Evolutionary conservation across 148 eudicot species (phyloP).

Genomic region (Chenopodium album): DNA sequence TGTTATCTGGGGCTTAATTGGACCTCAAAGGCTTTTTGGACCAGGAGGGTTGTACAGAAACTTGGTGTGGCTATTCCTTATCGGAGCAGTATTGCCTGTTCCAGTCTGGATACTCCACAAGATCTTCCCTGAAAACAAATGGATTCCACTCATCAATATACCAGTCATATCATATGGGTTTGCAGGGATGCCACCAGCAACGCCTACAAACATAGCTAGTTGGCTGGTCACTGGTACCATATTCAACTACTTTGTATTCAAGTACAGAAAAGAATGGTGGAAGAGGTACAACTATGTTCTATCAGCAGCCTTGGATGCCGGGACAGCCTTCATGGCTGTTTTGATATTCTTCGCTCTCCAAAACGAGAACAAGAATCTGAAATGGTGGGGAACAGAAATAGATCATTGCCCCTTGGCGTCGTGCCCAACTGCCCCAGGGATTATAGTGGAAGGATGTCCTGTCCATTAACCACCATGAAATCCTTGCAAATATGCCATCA

Average conservation of each 20-base stretch:
- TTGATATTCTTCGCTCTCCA: conserved; percentile 82
- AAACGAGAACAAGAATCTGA: conserved; percentile 62
- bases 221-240: conserved; percentile 82
- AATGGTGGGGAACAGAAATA: conserved; percentile 90
- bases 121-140: conserved; percentile 81
- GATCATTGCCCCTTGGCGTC: conserved; percentile 92
- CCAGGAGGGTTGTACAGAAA: conserved; percentile 83
- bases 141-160: conserved; percentile 88
- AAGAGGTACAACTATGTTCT: conserved; percentile 88
- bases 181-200: conserved; percentile 98
- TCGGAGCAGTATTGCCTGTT: conserved; percentile 86
- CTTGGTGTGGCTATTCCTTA: conserved; percentile 88
- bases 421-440: conserved; percentile 91
- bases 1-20: conserved; percentile 96
- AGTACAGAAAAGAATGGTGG: conserved; percentile 85
- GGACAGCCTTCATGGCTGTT: conserved; percentile 98
- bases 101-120: conserved; percentile 90
- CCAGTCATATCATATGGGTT: conserved; percentile 95
- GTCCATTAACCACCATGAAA: conserved; percentile 25
- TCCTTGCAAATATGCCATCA: conserved; percentile 13
- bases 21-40: conserved; percentile 85
- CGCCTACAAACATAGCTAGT: conserved; percentile 92
- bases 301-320: conserved; percentile 93
- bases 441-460: conserved; percentile 69
- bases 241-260: conserved; percentile 91